Base-by-base conservation (phyloP, 1,284 basidiomycete genomes). In the Inonotus obliquus region DNA sequence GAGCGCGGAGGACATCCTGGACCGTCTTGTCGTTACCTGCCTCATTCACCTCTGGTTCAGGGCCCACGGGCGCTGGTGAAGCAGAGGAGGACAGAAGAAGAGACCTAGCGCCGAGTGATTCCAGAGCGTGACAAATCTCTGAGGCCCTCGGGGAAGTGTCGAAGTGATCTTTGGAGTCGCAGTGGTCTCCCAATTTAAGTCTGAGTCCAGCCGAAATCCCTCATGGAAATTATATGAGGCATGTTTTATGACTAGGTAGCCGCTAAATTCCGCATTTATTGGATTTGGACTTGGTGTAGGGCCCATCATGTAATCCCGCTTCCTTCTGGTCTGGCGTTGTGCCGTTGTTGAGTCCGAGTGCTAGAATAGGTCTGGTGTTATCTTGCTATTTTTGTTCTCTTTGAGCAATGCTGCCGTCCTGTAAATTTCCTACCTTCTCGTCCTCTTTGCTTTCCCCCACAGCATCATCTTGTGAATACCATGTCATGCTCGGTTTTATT, bases 21-120 rank as follows among this genome's bases (percentile, higher is more conserved):
- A 85, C 69, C 77, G 80, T 38, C 65, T 85, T 35, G 77, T 84
- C 25, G 78, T 85, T 54, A 84, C 82, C 23, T 82, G 80, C 64
- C 74, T 83, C 66, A 69, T 84, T 66, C 80, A 85, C 68, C 65
- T 79, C 25, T 84, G 83, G 81, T 76, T 81, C 68, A 76, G 73
- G 68, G 72, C 70, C 47, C 66, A 75, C 39, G 75, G 75, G 2
- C 69, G 72, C 47, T 81, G 80, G 78, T 80, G 69, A 72, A 59
- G 21, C 14, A 19, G 55, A 57, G n/a, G 29, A 17, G 21, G 14
- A 25, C 13, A 10, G 13, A 49, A 13, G 21, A 9, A 6, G 48
- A 49, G 21, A n/a, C 11, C 41, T 6, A 44, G 41, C 41, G 9
- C 17, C 9, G n/a, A 21, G 6, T n/a, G n/a, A n/a, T n/a, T 21